Evolutionary conservation across 2,329 filamentous ascomycete species (phyloP).

Genomic region (Emergomyces orientalis): DNA sequence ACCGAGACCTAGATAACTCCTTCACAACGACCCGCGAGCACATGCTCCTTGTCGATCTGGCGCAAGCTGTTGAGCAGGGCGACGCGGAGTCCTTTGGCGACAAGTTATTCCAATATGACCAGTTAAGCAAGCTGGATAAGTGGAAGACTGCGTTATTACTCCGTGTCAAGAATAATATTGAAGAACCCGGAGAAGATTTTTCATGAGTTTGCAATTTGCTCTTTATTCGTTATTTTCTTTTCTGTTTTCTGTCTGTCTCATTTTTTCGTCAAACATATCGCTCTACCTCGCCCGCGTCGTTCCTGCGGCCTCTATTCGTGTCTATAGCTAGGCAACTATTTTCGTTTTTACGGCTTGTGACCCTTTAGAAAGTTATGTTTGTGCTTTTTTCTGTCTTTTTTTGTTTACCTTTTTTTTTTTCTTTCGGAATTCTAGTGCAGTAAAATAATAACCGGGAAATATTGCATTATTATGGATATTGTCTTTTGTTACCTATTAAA

Average conservation of each 20-base stretch:
- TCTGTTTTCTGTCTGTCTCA: not conserved
- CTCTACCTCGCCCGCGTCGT: no score
- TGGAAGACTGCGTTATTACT: slow-evolving; percentile 89
- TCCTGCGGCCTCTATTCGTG: not conserved
- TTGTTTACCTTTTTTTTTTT: no score
- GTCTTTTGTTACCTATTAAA: not conserved
- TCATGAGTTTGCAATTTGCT: slow-evolving; percentile 38
- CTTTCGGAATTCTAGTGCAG: not conserved
- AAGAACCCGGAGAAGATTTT: slow-evolving; percentile 60
- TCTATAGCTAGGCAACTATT: not conserved
- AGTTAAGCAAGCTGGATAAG: slow-evolving; percentile 87
- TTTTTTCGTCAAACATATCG: not conserved
- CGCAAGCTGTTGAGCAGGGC: slow-evolving; percentile 62
- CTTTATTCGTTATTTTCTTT: slow-evolving; percentile 9
- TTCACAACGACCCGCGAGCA: slow-evolving; percentile 73
- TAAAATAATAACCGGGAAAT: not conserved
- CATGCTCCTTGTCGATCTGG: slow-evolving; percentile 68
- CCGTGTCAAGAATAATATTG: slow-evolving; percentile 73
- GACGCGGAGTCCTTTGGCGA: slow-evolving; percentile 78
- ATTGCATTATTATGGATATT: not conserved
- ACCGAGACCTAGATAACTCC: slow-evolving; percentile 66
- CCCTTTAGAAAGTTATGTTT: not conserved
- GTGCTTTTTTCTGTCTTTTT: no score
- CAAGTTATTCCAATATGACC: slow-evolving; percentile 80
- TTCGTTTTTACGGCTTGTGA: not conserved